Conservation (phyloP, 805 yeast species). For the Nakazawaea sp. region DNA sequence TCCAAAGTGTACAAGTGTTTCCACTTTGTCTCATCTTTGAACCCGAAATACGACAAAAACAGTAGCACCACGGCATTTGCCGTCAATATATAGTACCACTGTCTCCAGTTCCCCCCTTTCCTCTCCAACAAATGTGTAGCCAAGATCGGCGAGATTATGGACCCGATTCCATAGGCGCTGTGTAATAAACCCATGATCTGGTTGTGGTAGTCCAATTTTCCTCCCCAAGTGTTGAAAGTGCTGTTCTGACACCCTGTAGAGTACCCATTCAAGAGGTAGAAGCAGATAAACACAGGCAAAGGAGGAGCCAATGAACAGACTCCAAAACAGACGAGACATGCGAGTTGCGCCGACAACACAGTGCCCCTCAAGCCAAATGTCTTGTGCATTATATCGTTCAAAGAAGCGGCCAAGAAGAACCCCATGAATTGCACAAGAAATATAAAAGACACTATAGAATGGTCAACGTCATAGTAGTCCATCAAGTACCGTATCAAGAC, state of each 20-base stretch:
- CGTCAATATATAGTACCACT: constrained; percentile 27
- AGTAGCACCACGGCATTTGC: constrained; percentile 18
- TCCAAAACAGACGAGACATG: constrained; percentile 25
- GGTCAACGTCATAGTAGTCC: constrained; percentile 37
- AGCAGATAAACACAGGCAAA: constrained; percentile 29
- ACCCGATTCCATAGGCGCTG: constrained; percentile 47
- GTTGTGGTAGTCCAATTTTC: constrained; percentile 37
- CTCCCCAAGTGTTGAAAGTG: constrained; percentile 46
- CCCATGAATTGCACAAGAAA: constrained; percentile 52
- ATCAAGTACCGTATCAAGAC: constrained; percentile 49
- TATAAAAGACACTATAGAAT: constrained; percentile 40
- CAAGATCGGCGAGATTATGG: constrained; percentile 42
- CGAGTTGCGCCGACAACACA: constrained; percentile 25
- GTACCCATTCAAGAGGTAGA: constrained; percentile 39
- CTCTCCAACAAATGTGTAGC: constrained; percentile 34
- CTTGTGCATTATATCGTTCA: constrained; percentile 36
- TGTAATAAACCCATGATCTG: constrained; percentile 46
- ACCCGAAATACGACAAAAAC: constrained; percentile 17
- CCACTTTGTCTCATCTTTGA: constrained; percentile 32
- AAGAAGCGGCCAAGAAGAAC: constrained; percentile 44
- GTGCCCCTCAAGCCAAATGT: constrained; percentile 43
- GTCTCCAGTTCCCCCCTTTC: constrained; percentile 27
- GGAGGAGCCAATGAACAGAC: constrained; percentile 34
- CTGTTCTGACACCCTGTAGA: constrained; percentile 56
- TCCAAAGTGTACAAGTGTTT: constrained; percentile 29